Conservation (phyloP, 768 basidiomycete species). For the Leccinellum albellum region DNA sequence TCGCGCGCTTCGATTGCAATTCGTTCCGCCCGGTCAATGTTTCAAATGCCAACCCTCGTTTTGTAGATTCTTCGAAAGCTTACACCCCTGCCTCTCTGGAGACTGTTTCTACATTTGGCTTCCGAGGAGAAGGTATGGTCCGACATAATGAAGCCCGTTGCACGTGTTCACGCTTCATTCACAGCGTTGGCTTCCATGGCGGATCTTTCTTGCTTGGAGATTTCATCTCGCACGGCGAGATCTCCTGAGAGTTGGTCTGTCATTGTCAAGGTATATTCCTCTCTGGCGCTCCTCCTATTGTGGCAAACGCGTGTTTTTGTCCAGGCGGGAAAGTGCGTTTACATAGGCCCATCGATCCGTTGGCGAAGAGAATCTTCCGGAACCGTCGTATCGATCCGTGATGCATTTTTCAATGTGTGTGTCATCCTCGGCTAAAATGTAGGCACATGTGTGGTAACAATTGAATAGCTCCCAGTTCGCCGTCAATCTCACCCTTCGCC, state of each 20-base stretch:
- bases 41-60: neutral
- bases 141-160: slow-evolving; percentile 1
- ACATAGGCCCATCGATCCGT: slow-evolving; percentile 67
- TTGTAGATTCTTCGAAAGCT: slow-evolving; percentile 69
- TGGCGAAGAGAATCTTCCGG: slow-evolving; percentile 73
- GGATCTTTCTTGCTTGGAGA: slow-evolving; percentile 75
- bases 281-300: neutral
- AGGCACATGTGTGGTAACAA: slow-evolving; percentile 1
- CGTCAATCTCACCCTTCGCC: slow-evolving; percentile 64
- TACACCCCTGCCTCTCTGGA: slow-evolving; percentile 50
- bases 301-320: neutral
- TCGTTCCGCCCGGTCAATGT: neutral
- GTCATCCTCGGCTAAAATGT: neutral
- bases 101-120: slow-evolving; percentile 71
- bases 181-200: slow-evolving; percentile 82
- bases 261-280: slow-evolving; percentile 62
- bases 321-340: slow-evolving; percentile 65
- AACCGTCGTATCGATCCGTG: slow-evolving; percentile 79
- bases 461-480: slow-evolving; percentile 70
- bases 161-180: slow-evolving; percentile 4
- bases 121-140: slow-evolving; percentile 82
- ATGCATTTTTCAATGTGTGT: slow-evolving; percentile 86
- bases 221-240: slow-evolving; percentile 66
- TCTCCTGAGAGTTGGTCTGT: slow-evolving; percentile 70
- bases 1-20: slow-evolving; percentile 5